These are phyloP conservation scores for Melastoma malabathricum DNA, from an alignment of 345 rosid genomes.

Conservation along the genomic window DNA sequence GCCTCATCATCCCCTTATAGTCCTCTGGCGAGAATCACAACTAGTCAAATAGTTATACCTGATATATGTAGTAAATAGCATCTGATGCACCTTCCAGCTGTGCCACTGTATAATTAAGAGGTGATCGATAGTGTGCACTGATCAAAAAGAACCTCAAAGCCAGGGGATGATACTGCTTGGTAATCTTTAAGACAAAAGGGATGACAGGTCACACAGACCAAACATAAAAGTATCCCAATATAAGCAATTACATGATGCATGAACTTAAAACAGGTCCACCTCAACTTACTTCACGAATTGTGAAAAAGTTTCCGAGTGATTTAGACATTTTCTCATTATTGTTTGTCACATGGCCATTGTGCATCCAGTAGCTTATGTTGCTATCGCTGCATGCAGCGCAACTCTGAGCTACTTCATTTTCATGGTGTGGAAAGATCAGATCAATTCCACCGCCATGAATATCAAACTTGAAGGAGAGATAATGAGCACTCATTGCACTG, in stretches of 20 bases:
- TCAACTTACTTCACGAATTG: neutral
- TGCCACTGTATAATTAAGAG: constrained; percentile 44
- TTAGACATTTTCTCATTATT: constrained; percentile 7
- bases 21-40: neutral
- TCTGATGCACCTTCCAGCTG: constrained; percentile 73
- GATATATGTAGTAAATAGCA: constrained; percentile 62
- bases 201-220: no score
- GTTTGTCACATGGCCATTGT: constrained; percentile 7
- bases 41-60: constrained; percentile 29
- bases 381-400: constrained; percentile 4
- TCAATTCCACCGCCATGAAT: constrained; percentile 7
- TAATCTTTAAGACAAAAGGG: constrained; percentile 77
- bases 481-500: constrained; percentile 6
- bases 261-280: neutral
- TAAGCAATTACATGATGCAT: neutral
- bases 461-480: constrained; percentile 6
- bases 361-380: constrained; percentile 5
- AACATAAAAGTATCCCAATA: neutral
- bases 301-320: constrained; percentile 7
- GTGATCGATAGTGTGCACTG: constrained; percentile 77
- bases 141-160: constrained; percentile 77
- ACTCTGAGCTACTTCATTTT: constrained; percentile 5
- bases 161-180: constrained; percentile 57
- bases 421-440: constrained; percentile 5
- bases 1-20: neutral